A percentile compares a stretch with the other conserved stretches of the same genome.
These are phyloP conservation scores for Termitomyces sp. DNA, from an alignment of 768 basidiomycete genomes.

Conservation along the genomic window DNA sequence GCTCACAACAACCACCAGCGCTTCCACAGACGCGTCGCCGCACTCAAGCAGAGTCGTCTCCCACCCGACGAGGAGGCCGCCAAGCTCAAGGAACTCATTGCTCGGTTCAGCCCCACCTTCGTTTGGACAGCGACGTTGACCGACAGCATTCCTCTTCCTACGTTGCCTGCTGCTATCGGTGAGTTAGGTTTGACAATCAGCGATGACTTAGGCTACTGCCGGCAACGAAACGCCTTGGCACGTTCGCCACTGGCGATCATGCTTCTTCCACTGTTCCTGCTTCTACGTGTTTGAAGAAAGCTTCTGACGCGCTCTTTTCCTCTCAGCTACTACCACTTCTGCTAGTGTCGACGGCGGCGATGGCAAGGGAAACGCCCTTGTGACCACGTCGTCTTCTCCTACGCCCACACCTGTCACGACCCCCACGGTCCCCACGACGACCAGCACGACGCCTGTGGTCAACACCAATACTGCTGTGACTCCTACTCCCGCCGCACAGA, in stretches of 20 bases:
- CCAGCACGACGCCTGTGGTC: neutral
- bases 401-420: neutral
- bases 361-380: no score
- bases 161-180: constrained; percentile 3
- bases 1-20: constrained; percentile 4
- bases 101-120: constrained; percentile 16
- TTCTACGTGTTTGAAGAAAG: neutral
- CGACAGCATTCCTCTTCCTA: neutral
- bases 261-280: neutral
- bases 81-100: constrained; percentile 9
- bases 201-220: neutral
- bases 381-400: neutral
- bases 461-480: neutral
- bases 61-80: constrained; percentile 10
- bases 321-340: neutral
- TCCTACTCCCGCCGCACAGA: neutral
- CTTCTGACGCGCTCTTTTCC: neutral
- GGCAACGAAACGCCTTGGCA: neutral
- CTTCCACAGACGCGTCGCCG: constrained; percentile 13
- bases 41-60: constrained; percentile 13
- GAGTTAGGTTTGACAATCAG: neutral
- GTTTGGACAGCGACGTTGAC: constrained; percentile 8
- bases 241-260: neutral
- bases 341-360: neutral
- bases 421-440: neutral